Base-by-base conservation (phyloP, 306 rosid species). In the Adenanthera pavonina region DNA sequence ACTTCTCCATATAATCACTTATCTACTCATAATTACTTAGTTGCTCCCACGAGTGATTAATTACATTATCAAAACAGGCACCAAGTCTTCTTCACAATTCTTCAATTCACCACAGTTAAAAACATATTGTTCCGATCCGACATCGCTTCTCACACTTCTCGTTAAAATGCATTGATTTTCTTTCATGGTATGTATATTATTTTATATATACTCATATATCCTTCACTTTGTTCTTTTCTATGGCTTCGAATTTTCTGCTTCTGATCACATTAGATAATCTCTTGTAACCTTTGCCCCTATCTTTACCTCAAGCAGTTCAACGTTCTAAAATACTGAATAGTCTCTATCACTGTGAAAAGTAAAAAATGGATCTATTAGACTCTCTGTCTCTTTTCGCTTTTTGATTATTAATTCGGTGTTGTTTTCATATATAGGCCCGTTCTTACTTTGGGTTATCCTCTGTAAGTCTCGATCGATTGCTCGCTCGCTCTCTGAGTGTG, bases 401-500 rank as follows among this genome's bases (percentile, higher is more conserved):
- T 47, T 47, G 3, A 47, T 68, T 14, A 33, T 13, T 61, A 40
- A 48, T 38, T 67, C 40, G 15, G 57, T 46, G 12, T 59, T 35
- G n/a, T 75, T 53, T 74, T 38, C 17, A 53, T 51, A 56, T 80
- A 13, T 81, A 90, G 92, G 94, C 92, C 88, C 77, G 78, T 88
- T 57, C 61, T 87, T 77, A 92, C 94, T 53, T 17, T 87, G 61
- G 85, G 61, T 36, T 90, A 90, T 80, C 94, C 94, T 80, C 74
- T 90, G 92, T 90, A 85, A 90, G 92, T 75, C 69, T 49, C 49
- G 76, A 33, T 71, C 19, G 54, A 14, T 36, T n/a, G 46, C 8
- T 46, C 49, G 11, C 49, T 46, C 49, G 30, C 30, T 46, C 10
- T 46, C 10, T 19, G 0, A 1, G 8, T 25, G 30, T 7, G 66